Conservation (phyloP, 768 basidiomycete species). For the Lentinus tigrinus region DNA sequence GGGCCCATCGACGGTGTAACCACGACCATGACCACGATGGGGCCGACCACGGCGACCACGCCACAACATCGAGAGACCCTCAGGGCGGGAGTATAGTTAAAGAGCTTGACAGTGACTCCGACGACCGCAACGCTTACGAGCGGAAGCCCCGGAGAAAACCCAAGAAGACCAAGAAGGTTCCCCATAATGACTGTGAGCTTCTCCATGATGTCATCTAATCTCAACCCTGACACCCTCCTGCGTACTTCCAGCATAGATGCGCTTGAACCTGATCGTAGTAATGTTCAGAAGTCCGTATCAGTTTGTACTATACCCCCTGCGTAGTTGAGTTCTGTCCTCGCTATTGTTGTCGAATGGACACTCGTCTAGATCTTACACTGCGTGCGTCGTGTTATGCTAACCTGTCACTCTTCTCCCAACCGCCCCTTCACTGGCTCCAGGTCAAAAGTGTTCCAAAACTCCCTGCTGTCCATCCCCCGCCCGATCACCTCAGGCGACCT, state of each 20-base stretch:
- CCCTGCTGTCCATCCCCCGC: conserved; percentile 54
- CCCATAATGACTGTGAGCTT: background rate
- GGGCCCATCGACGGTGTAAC: conserved; percentile 8
- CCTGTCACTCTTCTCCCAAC: conserved; percentile 15
- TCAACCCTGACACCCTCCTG: background rate
- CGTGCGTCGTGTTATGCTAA: background rate
- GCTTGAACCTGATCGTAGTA: background rate
- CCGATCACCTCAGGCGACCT: conserved; percentile 48
- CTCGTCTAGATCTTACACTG: background rate
- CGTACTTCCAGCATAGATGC: background rate
- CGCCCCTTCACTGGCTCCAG: conserved; percentile 43
- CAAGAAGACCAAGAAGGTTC: conserved; percentile 18
- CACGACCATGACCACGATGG: conserved; percentile 15
- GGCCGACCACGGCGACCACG: conserved; percentile 12
- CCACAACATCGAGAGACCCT: conserved; percentile 12
- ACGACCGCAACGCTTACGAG: conserved; percentile 37
- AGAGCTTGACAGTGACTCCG: conserved; percentile 21
- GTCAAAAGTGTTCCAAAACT: conserved; percentile 55
- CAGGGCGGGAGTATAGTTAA: conserved; percentile 25
- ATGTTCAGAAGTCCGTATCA: background rate
- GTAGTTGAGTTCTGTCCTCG: background rate
- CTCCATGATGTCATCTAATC: background rate
- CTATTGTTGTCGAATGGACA: background rate
- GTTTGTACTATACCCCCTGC: background rate
- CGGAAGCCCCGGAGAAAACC: conserved; percentile 27